Evolutionary conservation across 1,139 yeast species (phyloP).

Genomic region (Diutina neorugosa): DNA sequence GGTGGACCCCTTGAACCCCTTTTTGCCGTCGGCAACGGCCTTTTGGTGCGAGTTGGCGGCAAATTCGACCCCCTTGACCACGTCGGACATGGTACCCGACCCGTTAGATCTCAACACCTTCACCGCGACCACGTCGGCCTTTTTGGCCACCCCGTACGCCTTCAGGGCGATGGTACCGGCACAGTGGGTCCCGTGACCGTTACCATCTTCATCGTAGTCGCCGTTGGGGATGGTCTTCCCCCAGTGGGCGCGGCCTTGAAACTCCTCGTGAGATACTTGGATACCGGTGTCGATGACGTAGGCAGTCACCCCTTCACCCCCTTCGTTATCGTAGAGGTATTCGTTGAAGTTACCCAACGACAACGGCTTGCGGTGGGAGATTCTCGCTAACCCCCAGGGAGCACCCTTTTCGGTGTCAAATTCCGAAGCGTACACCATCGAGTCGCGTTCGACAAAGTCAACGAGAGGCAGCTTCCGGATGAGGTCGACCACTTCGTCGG

Average conservation of each 20-base stretch:
- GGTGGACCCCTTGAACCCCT: slow-evolving; percentile 73
- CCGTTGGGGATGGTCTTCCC: slow-evolving; percentile 83
- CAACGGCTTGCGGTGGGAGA: slow-evolving; percentile 74
- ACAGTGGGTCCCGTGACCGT: slow-evolving; percentile 92
- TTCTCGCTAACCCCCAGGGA: slow-evolving; percentile 95
- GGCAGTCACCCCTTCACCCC: slow-evolving; percentile 90
- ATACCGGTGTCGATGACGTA: slow-evolving; percentile 90
- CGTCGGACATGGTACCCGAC: slow-evolving; percentile 72
- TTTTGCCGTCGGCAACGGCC: slow-evolving; percentile 43
- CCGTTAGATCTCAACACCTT: slow-evolving; percentile 70
- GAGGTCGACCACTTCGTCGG: slow-evolving; percentile 55
- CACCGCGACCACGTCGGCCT: slow-evolving; percentile 63
- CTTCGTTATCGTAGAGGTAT: slow-evolving; percentile 71
- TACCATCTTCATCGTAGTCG: slow-evolving; percentile 77
- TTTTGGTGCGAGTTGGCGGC: slow-evolving; percentile 55
- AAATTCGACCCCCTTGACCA: slow-evolving; percentile 68
- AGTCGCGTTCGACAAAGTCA: slow-evolving; percentile 69
- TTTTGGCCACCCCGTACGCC: slow-evolving; percentile 69
- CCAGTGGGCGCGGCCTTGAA: slow-evolving; percentile 89
- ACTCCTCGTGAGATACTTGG: slow-evolving; percentile 67
- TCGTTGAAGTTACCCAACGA: slow-evolving; percentile 73
- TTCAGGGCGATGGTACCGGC: slow-evolving; percentile 76
- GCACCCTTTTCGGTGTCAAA: slow-evolving; percentile 66
- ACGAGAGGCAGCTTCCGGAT: slow-evolving; percentile 67
- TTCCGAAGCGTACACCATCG: slow-evolving; percentile 56